phyloP scores from a whole-genome alignment of 2,329 filamentous ascomycete genomes.

The Endoconidiophora polonica region DNA sequence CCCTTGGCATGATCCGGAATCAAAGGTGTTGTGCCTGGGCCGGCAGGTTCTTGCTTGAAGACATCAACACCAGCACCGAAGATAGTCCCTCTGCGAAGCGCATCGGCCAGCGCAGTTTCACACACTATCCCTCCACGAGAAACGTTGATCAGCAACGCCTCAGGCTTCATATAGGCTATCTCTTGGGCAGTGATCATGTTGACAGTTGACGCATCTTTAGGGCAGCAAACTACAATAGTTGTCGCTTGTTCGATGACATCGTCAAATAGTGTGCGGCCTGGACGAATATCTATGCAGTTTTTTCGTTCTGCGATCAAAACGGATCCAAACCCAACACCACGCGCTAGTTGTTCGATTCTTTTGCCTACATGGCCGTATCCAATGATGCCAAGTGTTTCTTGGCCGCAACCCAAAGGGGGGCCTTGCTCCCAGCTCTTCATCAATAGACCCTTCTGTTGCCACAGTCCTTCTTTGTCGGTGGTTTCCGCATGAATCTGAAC shows the following conservation, averaged over 20 bases:
- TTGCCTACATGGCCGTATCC: constrained; percentile 18
- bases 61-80: constrained; percentile 24
- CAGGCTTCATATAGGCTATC: constrained; percentile 14
- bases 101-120: constrained; percentile 21
- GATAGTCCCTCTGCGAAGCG: constrained; percentile 18
- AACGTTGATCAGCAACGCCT: constrained; percentile 18
- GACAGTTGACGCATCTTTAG: constrained; percentile 14
- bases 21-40: constrained; percentile 8
- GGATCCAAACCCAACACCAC: constrained; percentile 15
- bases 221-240: constrained; percentile 17
- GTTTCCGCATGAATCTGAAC: constrained; percentile 2
- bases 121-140: constrained; percentile 22
- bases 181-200: constrained; percentile 15
- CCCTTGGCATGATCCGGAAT: constrained; percentile 5
- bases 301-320: constrained; percentile 17
- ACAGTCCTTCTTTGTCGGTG: not conserved
- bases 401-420: constrained; percentile 17
- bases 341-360: constrained; percentile 15
- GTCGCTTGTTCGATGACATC: constrained; percentile 16
- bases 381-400: constrained; percentile 18
- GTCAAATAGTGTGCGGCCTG: constrained; percentile 13
- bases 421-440: constrained; percentile 9
- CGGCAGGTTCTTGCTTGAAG: constrained; percentile 17
- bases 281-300: not conserved
- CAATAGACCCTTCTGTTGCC: constrained; percentile 4